These are phyloP conservation scores for Phialophora macrospora DNA, from an alignment of 2,329 filamentous ascomycete genomes.

Conservation along the genomic window DNA sequence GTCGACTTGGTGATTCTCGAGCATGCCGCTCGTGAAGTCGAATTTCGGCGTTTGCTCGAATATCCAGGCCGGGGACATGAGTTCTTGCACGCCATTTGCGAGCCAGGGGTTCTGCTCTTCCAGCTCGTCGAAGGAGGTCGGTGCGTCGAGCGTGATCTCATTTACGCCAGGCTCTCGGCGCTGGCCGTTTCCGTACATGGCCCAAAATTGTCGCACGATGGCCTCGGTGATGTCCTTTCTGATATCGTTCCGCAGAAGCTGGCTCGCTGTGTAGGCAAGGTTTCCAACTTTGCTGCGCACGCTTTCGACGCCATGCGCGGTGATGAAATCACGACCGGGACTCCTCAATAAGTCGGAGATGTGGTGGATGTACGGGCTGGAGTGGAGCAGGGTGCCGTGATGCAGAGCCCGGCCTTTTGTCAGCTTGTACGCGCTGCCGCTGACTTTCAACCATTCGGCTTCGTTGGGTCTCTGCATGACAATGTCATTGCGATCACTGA, in stretches of 20 bases:
- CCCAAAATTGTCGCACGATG: slow-evolving; percentile 31
- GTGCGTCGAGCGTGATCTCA: slow-evolving; percentile 25
- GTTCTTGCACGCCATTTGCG: slow-evolving; percentile 30
- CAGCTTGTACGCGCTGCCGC: slow-evolving; percentile 93
- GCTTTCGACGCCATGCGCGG: slow-evolving; percentile 85
- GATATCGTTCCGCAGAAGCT: slow-evolving; percentile 8
- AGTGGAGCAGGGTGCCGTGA: slow-evolving; percentile 87
- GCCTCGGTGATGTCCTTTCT: slow-evolving; percentile 25
- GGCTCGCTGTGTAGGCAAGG: slow-evolving; percentile 52
- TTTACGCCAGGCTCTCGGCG: slow-evolving; percentile 8
- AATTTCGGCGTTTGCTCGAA: slow-evolving; percentile 38
- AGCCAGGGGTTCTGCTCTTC: slow-evolving; percentile 23
- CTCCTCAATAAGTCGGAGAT: slow-evolving; percentile 75
- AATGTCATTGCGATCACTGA: slow-evolving; percentile 93
- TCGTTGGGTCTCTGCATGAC: slow-evolving; percentile 62
- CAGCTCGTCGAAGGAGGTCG: slow-evolving; percentile 14
- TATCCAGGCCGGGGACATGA: slow-evolving; percentile 34
- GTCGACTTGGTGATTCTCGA: slow-evolving; percentile 25
- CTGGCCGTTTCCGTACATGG: slow-evolving; percentile 25
- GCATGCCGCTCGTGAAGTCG: slow-evolving; percentile 30
- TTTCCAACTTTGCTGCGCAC: slow-evolving; percentile 85
- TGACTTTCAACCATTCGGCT: slow-evolving; percentile 71
- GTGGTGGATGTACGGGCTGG: slow-evolving; percentile 71
- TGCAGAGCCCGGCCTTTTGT: slow-evolving; percentile 81
- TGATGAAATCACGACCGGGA: slow-evolving; percentile 76